A percentile compares a stretch with the other conserved stretches of the same genome.
Evolutionary conservation across 352 stramenopile genomes (phyloP).

Genomic region (Globisporangium barbulae): DNA sequence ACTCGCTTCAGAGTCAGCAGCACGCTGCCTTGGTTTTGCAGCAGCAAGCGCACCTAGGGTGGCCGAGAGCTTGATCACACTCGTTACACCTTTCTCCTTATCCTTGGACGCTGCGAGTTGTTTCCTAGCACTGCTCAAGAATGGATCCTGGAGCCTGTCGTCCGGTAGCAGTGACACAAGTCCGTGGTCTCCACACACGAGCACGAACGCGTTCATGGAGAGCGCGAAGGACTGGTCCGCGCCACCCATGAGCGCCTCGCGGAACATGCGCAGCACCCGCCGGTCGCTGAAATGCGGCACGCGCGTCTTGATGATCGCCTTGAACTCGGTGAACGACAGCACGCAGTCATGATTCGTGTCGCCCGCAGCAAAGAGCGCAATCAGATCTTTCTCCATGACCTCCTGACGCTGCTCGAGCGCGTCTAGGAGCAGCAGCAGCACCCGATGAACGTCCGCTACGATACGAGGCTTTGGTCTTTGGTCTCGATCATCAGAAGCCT

Average conservation of each 20-base stretch:
- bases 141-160: conserved; percentile 55
- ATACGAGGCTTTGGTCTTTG: conserved; percentile 26
- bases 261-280: conserved; percentile 73
- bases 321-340: conserved; percentile 67
- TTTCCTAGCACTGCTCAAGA: conserved; percentile 7
- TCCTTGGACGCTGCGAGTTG: background rate
- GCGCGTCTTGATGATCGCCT: conserved; percentile 51
- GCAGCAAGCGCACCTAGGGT: conserved; percentile 8
- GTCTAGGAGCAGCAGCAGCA: conserved; percentile 51
- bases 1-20: too few relatives aligned
- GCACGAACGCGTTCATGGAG: conserved; percentile 66
- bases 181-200: conserved; percentile 69
- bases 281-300: conserved; percentile 63
- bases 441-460: conserved; percentile 56
- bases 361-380: conserved; percentile 51
- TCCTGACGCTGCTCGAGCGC: conserved; percentile 55
- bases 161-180: conserved; percentile 62
- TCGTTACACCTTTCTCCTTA: background rate
- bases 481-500: too few relatives aligned
- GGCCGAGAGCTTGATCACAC: background rate
- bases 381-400: conserved; percentile 49
- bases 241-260: conserved; percentile 60
- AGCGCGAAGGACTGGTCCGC: conserved; percentile 67
- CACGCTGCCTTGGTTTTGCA: conserved; percentile 1
- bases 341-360: conserved; percentile 75